Conservation (phyloP, 352 stramenopile genomes). For the Phytophthora lateralis region DNA sequence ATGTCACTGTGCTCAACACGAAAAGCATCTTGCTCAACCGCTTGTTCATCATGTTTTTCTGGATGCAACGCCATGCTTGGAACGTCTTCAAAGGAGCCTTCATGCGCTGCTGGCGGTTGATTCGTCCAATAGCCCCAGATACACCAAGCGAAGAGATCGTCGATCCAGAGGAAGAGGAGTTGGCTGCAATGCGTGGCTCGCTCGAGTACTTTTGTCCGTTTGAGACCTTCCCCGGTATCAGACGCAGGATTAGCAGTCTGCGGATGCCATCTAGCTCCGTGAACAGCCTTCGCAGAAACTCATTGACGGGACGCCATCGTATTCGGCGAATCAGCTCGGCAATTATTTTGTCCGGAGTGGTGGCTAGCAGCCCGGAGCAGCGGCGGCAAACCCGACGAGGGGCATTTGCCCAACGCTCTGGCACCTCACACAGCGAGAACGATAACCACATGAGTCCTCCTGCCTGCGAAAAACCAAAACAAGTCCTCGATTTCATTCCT, state of each 20-base stretch:
- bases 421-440: constrained; percentile 6
- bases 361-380: constrained; percentile 3
- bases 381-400: constrained; percentile 15
- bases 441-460: constrained; percentile 1
- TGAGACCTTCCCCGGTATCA: constrained; percentile 45
- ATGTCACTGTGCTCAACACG: constrained; percentile 33
- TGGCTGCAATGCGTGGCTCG: constrained; percentile 44
- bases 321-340: constrained; percentile 22
- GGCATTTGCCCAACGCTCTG: constrained; percentile 16
- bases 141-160: not conserved
- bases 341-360: constrained; percentile 10
- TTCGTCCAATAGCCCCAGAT: not conserved
- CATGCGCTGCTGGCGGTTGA: constrained; percentile 1
- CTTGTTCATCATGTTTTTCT: constrained; percentile 50
- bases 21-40: constrained; percentile 52
- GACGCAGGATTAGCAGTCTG: not conserved
- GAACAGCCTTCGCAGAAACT: constrained; percentile 10
- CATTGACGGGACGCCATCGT: constrained; percentile 15
- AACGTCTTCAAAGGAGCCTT: constrained; percentile 31
- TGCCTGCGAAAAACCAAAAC: constrained; percentile 2
- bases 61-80: constrained; percentile 44
- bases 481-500: constrained; percentile 4
- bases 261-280: not conserved
- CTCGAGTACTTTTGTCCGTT: constrained; percentile 55
- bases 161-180: constrained; percentile 33